Conservation (phyloP, 2,329 filamentous ascomycete genomes). For the Calonectria pseudoturangicola region DNA sequence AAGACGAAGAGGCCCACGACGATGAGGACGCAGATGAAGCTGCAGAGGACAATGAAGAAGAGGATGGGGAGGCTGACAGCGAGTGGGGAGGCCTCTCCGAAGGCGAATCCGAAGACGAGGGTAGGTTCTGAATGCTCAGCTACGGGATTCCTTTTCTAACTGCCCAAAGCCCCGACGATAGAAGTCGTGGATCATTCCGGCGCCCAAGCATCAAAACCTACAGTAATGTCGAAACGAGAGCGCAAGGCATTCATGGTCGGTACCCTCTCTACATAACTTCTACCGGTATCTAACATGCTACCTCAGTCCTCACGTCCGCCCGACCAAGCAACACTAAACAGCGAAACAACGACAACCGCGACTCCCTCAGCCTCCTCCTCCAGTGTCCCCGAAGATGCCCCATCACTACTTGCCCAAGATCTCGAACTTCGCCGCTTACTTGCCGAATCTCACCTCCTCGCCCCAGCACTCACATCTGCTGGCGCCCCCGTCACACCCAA, state of each 20-base stretch:
- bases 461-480: conserved; percentile 66
- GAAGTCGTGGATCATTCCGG: conserved; percentile 78
- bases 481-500: conserved; percentile 61
- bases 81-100: conserved; percentile 57
- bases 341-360: conserved; percentile 45
- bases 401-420: conserved; percentile 89
- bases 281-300: conserved; percentile 32
- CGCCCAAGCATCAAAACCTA: conserved; percentile 60
- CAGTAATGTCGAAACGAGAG: conserved; percentile 78
- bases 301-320: conserved; percentile 70
- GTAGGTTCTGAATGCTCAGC: conserved; percentile 27
- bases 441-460: conserved; percentile 91
- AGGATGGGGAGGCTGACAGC: conserved; percentile 44
- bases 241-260: conserved; percentile 86
- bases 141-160: neutral
- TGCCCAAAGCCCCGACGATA: conserved; percentile 60
- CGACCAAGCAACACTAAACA: conserved; percentile 55
- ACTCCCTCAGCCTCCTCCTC: conserved; percentile 53
- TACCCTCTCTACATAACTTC: neutral
- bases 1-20: conserved; percentile 55
- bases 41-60: conserved; percentile 58
- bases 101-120: conserved; percentile 49
- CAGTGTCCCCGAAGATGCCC: conserved; percentile 73
- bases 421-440: conserved; percentile 93
- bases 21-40: conserved; percentile 59